These are phyloP conservation scores for Sclerotinia minor DNA, from an alignment of 2,329 filamentous ascomycete genomes.

Conservation along the genomic window DNA sequence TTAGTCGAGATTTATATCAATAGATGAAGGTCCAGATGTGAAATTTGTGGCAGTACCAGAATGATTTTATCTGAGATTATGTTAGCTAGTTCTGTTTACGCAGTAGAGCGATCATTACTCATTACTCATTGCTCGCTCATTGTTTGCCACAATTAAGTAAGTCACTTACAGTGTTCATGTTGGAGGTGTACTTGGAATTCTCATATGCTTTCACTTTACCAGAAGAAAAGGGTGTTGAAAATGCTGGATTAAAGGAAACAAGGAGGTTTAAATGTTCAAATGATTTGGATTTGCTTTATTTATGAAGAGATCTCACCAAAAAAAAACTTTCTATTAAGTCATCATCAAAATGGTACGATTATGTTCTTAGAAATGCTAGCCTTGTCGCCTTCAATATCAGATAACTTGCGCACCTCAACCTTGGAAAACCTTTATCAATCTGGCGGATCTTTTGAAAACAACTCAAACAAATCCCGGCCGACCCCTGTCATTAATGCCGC, in stretches of 20 bases:
- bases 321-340: neutral
- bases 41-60: constrained; percentile 53
- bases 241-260: neutral
- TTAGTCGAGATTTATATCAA: constrained; percentile 30
- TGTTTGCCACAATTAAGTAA: neutral
- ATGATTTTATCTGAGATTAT: constrained; percentile 60
- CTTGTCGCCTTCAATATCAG: constrained; percentile 12
- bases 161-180: constrained; percentile 57
- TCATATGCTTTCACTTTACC: neutral
- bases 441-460: neutral
- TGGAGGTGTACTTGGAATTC: constrained; percentile 20
- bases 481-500: constrained; percentile 18
- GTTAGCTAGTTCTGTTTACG: constrained; percentile 28
- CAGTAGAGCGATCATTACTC: neutral
- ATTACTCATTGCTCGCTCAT: neutral
- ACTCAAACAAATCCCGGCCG: neutral
- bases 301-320: neutral
- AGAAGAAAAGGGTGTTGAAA: neutral
- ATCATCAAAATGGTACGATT: constrained; percentile 20
- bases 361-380: constrained; percentile 14
- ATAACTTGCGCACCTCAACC: constrained; percentile 4
- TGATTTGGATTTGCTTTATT: neutral
- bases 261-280: neutral
- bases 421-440: neutral
- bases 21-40: constrained; percentile 20